Base-by-base conservation (phyloP, 2,329 filamentous ascomycete species). In the Epichloe coenophiala region DNA sequence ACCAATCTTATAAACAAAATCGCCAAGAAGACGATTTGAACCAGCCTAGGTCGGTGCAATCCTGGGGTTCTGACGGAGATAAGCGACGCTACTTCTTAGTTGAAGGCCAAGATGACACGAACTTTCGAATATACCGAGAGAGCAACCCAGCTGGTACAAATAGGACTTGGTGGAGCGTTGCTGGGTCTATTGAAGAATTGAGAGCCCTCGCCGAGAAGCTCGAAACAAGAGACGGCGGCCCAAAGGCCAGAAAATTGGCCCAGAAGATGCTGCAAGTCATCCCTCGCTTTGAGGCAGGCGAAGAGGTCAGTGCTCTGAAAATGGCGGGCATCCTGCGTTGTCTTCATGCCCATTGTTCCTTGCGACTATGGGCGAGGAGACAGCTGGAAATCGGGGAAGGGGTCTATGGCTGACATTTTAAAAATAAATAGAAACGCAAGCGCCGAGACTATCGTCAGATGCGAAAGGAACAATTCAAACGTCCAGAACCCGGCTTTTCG, bases 81-180 rank as follows among this genome's bases (percentile, higher is more conserved):
- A 95, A 93, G 72, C 83, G 93, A 51, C 83, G 89, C 53, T 98
- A 97, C 68, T 98, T 86, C 72, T 74, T 98, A 45, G 80, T 98
- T 55, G 93, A 98, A 68, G 93, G 93, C 12, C 80, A 88, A 58
- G 91, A 97, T 59, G 90, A 98, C 66, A 97, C 91, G 3, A 79
- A 86, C 55, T 98, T 98, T 67, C 81, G 93, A 55, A 79, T 98
- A 43, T 98, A 98, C 66, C 80, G 93, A 49, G 93, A 98, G 68
- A 91, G 87, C 68, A 94, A 95, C 61, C 85, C 88, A 12, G 81
- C 82, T 5, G 77, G 84, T 35, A 78, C 85, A 44, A 84, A 84
- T 54, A 70, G 81, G 54, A 88, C 87, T 23, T 98, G 93, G 93
- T 88, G 88, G 78, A 96, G 84, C 61, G 83, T 97, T 41, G 93